phyloP scores from a whole-genome alignment of 257 asterid genomes.

The Solanum virginianum region DNA sequence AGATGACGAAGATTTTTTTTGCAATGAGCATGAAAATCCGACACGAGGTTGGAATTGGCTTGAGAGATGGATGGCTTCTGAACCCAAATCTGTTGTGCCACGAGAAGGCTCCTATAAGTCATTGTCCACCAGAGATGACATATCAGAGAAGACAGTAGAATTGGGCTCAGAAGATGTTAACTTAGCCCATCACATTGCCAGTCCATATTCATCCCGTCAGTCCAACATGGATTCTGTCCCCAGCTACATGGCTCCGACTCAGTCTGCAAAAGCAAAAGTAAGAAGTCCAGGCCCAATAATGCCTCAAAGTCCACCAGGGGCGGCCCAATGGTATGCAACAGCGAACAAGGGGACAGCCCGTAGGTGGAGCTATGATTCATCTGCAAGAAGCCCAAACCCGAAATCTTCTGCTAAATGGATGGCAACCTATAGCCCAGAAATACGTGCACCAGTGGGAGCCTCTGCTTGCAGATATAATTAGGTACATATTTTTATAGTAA shows the following conservation, averaged over 20 bases:
- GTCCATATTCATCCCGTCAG: constrained; percentile 5
- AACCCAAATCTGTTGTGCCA: constrained; percentile 24
- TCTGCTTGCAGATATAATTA: constrained; percentile 31
- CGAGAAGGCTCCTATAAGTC: constrained; percentile 26
- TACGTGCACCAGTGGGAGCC: constrained; percentile 26
- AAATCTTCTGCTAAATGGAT: constrained; percentile 27
- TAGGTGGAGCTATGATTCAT: constrained; percentile 34
- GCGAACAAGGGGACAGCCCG: constrained; percentile 19
- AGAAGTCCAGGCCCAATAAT: constrained; percentile 28
- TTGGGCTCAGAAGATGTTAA: constrained; percentile 26
- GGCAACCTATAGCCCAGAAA: constrained; percentile 45
- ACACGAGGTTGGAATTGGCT: constrained; percentile 83
- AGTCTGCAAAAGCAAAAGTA: constrained; percentile 75
- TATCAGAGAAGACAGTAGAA: constrained; percentile 56
- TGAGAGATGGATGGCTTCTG: constrained; percentile 83
- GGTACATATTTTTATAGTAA: neutral
- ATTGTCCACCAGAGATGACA: constrained; percentile 19
- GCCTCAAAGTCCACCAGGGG: constrained; percentile 22
- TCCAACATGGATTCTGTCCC: constrained; percentile 25
- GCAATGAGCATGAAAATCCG: constrained; percentile 22
- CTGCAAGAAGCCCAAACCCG: constrained; percentile 52
- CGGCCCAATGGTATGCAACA: constrained; percentile 36
- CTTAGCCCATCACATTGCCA: constrained; percentile 14
- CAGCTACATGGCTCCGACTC: constrained; percentile 82
- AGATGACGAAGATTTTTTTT: constrained; percentile 2